phyloP scores from a whole-genome alignment of 768 basidiomycete species.

The Boletus rufocinnamomeus region DNA sequence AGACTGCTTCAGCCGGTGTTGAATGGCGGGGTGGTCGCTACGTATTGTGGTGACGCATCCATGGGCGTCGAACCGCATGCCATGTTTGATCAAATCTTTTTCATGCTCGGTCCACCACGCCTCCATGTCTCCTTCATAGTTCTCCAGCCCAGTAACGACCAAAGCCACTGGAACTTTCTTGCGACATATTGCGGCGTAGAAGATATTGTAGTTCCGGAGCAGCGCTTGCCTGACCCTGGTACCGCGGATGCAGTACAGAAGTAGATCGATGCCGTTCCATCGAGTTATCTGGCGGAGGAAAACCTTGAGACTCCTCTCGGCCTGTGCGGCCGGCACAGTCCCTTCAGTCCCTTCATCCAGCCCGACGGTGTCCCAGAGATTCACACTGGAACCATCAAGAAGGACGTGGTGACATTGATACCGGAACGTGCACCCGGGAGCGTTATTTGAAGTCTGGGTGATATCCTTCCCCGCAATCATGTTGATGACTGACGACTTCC shows the following conservation, averaged over 20 bases:
- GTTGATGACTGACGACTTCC: constrained; percentile 46
- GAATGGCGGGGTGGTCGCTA: constrained; percentile 29
- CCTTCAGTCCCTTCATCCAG: constrained; percentile 35
- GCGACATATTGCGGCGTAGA: constrained; percentile 33
- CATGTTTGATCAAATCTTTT: constrained; percentile 30
- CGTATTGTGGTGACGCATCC: constrained; percentile 44
- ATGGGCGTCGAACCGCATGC: constrained; percentile 40
- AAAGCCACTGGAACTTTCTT: constrained; percentile 35
- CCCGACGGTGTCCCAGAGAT: constrained; percentile 37
- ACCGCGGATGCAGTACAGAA: constrained; percentile 39
- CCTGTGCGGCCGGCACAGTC: constrained; percentile 27
- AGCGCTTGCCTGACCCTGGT: constrained; percentile 30
- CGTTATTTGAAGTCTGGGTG: constrained; percentile 33
- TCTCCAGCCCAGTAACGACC: constrained; percentile 40
- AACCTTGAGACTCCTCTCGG: constrained; percentile 29
- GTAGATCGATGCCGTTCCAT: constrained; percentile 32
- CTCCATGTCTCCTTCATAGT: constrained; percentile 36
- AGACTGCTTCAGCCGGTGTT: constrained; percentile 21
- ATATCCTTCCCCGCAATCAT: constrained; percentile 32
- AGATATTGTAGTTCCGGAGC: constrained; percentile 33
- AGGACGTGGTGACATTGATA: constrained; percentile 25
- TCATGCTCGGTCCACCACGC: constrained; percentile 43
- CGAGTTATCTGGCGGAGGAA: constrained; percentile 37
- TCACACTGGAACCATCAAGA: constrained; percentile 21
- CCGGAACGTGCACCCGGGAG: constrained; percentile 39